Base-by-base conservation (phyloP, 129 eudicot species). In the Centrapalus pauciflorus region DNA sequence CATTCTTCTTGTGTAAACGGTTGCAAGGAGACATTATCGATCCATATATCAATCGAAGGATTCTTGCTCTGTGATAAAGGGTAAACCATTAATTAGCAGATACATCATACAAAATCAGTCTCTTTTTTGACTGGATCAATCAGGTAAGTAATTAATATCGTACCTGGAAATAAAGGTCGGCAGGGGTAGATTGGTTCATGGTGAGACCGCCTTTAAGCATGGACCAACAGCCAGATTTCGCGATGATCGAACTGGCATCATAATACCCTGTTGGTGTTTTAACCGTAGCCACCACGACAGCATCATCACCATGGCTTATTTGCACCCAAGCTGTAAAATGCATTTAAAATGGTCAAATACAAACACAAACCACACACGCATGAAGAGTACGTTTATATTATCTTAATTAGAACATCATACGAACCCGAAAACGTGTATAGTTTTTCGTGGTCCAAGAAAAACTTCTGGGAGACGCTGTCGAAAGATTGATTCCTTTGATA, bases 171-270 rank as follows among this genome's bases (percentile, higher is more conserved):
- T 70, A 79, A 14, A 88, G 83, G 0, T 71, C 51, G 2, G 84
- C 80, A 2, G 71, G 73, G 67, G 81, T 76, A 5, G 92, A 82
- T 23, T 49, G 28, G 13, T 74, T 72, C 17, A 72, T 87, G 4
- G 69, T 56, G 33, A 88, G 24, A 3, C 96, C 96, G 26, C 96
- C 96, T 73, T 88, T 84, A 28, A 84, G 86, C 91, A 88, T 84
- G 63, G 91, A 88, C 96, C 91, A 88, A 4, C 96, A 88, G 10
- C 83, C 92, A 0, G 72, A 38, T 67, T 73, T 63, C 5, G 89
- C 87, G n/a, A 10, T 24, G 17, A 72, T 84, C 74, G 73, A 72
- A 35, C 87, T 92, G 16, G 84, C 91, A 55, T 58, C 32, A 12
- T 59, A 43, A 19, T 7, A 54, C 35, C 85, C 84, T 1, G 54